Conservation (phyloP, 78 protist species). For the Cavenderia fasciculata region DNA sequence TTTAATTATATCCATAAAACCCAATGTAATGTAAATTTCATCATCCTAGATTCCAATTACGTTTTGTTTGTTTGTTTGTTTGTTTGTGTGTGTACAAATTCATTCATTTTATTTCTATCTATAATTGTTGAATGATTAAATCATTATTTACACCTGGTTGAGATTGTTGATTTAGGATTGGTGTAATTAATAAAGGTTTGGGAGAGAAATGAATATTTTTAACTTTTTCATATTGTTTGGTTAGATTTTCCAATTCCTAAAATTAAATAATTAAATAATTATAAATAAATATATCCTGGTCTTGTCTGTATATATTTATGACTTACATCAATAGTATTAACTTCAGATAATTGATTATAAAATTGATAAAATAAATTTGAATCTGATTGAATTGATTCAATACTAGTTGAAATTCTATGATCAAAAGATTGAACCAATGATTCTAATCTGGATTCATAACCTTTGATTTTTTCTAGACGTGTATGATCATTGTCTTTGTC, state of each 20-base stretch:
- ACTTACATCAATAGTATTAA: constrained; percentile 7
- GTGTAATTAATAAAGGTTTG: no score
- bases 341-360: constrained; percentile 4
- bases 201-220: constrained; percentile 24
- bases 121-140: no score
- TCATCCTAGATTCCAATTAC: no score
- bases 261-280: neutral
- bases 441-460: neutral
- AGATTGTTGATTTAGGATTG: no score
- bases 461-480: neutral
- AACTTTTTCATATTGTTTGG: constrained; percentile 2
- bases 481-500: neutral
- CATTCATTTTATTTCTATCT: no score
- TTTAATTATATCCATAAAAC: no score
- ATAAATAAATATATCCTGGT: neutral
- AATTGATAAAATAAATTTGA: constrained; percentile 1
- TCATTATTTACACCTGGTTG: no score
- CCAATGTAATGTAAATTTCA: no score
- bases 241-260: constrained; percentile 37
- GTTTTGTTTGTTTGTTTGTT: no score
- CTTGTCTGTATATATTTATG: neutral
- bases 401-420: neutral
- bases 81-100: no score
- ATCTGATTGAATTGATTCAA: constrained; percentile 7
- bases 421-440: constrained; percentile 8